phyloP scores from a whole-genome alignment of 1,284 basidiomycete species.

The Phenoliferia sp. region DNA sequence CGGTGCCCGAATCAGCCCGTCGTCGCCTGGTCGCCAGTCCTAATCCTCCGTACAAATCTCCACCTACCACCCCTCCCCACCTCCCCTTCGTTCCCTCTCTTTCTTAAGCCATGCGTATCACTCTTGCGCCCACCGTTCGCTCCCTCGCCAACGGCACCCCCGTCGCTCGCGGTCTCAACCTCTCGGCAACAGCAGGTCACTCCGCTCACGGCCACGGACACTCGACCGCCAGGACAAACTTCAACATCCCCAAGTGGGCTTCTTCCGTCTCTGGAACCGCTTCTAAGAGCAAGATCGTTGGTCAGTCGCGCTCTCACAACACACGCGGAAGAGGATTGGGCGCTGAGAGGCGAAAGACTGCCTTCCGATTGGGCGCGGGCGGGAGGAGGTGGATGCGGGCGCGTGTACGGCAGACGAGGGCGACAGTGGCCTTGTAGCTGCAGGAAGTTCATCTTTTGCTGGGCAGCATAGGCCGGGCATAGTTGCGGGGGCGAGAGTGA shows the following conservation, averaged over 20 bases:
- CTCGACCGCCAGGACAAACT: constrained; percentile 11
- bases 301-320: constrained; percentile 50
- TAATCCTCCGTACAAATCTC: background rate
- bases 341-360: background rate
- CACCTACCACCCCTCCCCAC: constrained; percentile 36
- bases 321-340: background rate
- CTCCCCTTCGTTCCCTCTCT: constrained; percentile 33
- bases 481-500: too few species aligned
- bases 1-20: too few species aligned
- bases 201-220: constrained; percentile 53
- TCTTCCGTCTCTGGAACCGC: constrained; percentile 49
- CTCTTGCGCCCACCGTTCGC: constrained; percentile 74
- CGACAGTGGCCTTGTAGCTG: too few species aligned
- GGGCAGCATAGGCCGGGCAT: too few species aligned
- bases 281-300: constrained; percentile 61
- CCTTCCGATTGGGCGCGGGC: background rate
- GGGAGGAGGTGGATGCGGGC: background rate
- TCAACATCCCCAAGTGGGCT: constrained; percentile 24
- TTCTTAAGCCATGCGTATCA: constrained; percentile 63
- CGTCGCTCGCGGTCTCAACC: constrained; percentile 61
- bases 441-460: too few species aligned
- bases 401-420: background rate
- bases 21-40: background rate
- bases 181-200: constrained; percentile 58
- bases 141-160: constrained; percentile 69